Percentiles rank a stretch among this genome's conserved stretches.
These are phyloP conservation scores for Arthrinium puccinioides DNA, from an alignment of 2,329 filamentous ascomycete genomes.

Conservation along the genomic window DNA sequence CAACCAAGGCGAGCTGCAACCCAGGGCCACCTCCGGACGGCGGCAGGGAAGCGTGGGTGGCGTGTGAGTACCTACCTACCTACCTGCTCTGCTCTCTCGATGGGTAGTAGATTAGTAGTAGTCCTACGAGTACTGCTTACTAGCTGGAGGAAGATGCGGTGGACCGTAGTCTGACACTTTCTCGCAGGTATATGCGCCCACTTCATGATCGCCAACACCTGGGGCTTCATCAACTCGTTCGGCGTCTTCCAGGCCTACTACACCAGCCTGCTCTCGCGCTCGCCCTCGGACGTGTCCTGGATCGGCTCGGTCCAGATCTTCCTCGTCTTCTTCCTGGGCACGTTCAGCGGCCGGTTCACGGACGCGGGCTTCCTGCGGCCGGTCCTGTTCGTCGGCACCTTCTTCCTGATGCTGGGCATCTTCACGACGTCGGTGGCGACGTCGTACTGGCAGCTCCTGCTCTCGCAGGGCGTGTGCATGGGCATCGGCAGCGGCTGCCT, in stretches of 20 bases:
- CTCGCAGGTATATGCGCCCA: neutral
- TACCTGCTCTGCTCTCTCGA: conserved; percentile 6
- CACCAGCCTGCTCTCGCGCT: conserved; percentile 31
- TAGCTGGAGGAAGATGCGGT: too few species aligned
- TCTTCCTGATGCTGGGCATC: conserved; percentile 40
- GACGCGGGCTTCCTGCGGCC: conserved; percentile 42
- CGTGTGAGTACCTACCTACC: conserved; percentile 23
- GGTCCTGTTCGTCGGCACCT: conserved; percentile 33
- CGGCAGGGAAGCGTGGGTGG: conserved; percentile 38
- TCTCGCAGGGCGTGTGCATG: conserved; percentile 42
- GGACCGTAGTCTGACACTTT: too few species aligned
- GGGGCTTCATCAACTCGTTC: conserved; percentile 42
- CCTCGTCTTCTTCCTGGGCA: conserved; percentile 41
- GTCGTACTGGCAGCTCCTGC: conserved; percentile 43
- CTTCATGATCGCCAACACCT: conserved; percentile 40
- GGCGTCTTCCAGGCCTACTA: conserved; percentile 49
- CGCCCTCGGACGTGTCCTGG: conserved; percentile 34
- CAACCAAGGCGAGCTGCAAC: conserved; percentile 30
- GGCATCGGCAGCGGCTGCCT: conserved; percentile 30
- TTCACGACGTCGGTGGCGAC: conserved; percentile 45
- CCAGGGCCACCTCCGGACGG: conserved; percentile 44
- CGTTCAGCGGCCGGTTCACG: conserved; percentile 44
- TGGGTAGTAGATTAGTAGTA: too few species aligned
- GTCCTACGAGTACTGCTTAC: too few species aligned
- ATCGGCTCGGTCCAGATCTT: conserved; percentile 45